phyloP scores from a whole-genome alignment of 352 stramenopile species.

The Pythium periplocum region DNA sequence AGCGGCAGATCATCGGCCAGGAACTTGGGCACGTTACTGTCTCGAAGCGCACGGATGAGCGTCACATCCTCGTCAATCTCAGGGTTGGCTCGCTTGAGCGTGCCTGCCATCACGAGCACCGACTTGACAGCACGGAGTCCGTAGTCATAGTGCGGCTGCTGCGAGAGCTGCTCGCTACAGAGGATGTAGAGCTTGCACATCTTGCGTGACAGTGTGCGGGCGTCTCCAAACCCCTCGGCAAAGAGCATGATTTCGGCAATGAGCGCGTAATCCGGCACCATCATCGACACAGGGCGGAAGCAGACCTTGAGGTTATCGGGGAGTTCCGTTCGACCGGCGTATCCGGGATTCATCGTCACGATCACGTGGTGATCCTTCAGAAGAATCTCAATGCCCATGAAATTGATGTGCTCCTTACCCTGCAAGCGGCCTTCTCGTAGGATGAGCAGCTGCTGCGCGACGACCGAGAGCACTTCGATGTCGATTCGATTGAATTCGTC shows the following conservation, averaged over 20 bases:
- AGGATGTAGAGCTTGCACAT: constrained; percentile 90
- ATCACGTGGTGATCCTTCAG: constrained; percentile 96
- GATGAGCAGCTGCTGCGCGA: constrained; percentile 88
- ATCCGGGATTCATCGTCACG: constrained; percentile 94
- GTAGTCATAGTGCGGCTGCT: constrained; percentile 90
- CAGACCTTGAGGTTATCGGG: constrained; percentile 92
- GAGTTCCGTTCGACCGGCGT: constrained; percentile 89
- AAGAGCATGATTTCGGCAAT: constrained; percentile 95
- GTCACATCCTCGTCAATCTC: constrained; percentile 67
- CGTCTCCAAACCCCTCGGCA: constrained; percentile 89
- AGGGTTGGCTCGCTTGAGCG: constrained; percentile 54
- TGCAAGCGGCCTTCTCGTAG: constrained; percentile 75
- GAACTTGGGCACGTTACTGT: constrained; percentile 91
- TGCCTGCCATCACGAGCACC: constrained; percentile 80
- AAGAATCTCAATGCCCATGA: constrained; percentile 95
- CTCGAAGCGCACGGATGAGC: constrained; percentile 69
- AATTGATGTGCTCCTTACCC: constrained; percentile 90
- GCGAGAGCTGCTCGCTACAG: constrained; percentile 88
- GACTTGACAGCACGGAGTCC: constrained; percentile 81
- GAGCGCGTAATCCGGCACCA: constrained; percentile 88
- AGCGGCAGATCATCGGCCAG: constrained; percentile 80
- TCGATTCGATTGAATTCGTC: constrained; percentile 96
- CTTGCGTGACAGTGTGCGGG: constrained; percentile 85
- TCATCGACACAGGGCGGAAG: constrained; percentile 92
- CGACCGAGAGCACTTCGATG: constrained; percentile 92